Evolutionary conservation across 192 early-diverging fungal genomes (phyloP), one percentile per base, ranked within the genome.

Genomic region (Pecoramyces ruminantium): DNA sequence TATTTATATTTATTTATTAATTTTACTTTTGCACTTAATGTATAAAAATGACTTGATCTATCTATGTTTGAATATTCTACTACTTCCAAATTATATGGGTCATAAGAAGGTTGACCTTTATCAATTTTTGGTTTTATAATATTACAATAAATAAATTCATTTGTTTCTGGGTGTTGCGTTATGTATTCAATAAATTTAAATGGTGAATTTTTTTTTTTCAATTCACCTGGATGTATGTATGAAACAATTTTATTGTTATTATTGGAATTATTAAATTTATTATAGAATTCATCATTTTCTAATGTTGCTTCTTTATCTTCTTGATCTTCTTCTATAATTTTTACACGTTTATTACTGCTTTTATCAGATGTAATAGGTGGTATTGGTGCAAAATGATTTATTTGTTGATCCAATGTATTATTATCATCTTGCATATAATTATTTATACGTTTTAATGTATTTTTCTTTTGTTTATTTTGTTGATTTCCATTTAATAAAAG

Each of bases 11-110:
- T n/a, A n/a, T n/a, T 34, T 34, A 34, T 34, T 34, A 6, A 34
- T 6, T 34, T 84, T 85, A 89, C 88, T 42, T 80, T 78, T 38
- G 81, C 80, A 51, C 85, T 86, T 25, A 89, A 82, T 13, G 89
- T 90, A 77, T 87, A 90, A 82, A 85, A 90, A 1, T 86, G 87
- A 28, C 83, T 80, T 6, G 80, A 29, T 42, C 84, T 87, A 51
- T 88, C 85, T 4, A 89, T 81, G 13, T 86, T 79, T 29, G 80
- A 79, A 81, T 84, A 90, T 16, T 85, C 85, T 14, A 88, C 86
- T 77, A 89, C 84, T 80, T 87, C 83, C 3, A 90, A 83, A 77
- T 87, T 84, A 77, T 90, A 90, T 21, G 89, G 89, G 79, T 89
- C 88, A 84, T 84, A 90, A 25, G 80, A 82, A 29, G 84, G 81